A percentile compares a stretch with the other conserved stretches of the same genome.
phyloP scores from a whole-genome alignment of 1,139 yeast genomes.

The Saccharomyces hybrid region DNA sequence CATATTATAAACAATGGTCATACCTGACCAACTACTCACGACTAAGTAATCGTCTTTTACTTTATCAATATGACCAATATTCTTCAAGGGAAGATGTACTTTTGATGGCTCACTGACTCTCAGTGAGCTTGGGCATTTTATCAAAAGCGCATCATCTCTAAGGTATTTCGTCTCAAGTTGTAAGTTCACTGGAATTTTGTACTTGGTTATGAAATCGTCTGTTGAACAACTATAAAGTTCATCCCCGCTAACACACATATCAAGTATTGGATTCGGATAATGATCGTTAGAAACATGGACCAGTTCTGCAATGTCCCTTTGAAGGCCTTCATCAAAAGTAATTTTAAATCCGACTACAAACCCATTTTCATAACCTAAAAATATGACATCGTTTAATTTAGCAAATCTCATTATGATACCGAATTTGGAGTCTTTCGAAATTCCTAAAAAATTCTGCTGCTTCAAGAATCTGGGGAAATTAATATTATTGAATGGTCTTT shows the following conservation, averaged over 20 bases:
- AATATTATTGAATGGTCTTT: constrained; percentile 16
- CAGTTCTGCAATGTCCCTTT: constrained; percentile 10
- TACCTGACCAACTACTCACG: constrained; percentile 22
- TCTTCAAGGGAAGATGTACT: not conserved
- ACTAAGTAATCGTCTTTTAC: constrained; percentile 7
- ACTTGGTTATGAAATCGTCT: not conserved
- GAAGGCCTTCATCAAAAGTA: not conserved
- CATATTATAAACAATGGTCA: constrained; percentile 8
- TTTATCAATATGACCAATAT: not conserved
- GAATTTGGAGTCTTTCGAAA: constrained; percentile 13
- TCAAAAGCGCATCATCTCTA: not conserved
- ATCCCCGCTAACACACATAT: constrained; percentile 8
- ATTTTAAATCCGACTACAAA: constrained; percentile 19
- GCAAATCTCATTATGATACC: constrained; percentile 28
- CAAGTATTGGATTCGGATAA: constrained; percentile 27
- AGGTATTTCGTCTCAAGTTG: not conserved
- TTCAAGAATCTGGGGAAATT: constrained; percentile 8
- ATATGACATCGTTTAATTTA: constrained; percentile 10
- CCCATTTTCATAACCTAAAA: constrained; percentile 28
- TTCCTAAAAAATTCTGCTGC: not conserved
- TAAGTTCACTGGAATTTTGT: not conserved
- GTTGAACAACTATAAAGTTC: constrained; percentile 12
- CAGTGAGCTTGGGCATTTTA: not conserved
- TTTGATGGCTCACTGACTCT: not conserved
- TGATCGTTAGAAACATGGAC: constrained; percentile 22